Percentiles rank a stretch among this genome's conserved stretches.
Conservation (phyloP, 2,329 filamentous ascomycete species). For the Parasarocladium wereldwijsianum region DNA sequence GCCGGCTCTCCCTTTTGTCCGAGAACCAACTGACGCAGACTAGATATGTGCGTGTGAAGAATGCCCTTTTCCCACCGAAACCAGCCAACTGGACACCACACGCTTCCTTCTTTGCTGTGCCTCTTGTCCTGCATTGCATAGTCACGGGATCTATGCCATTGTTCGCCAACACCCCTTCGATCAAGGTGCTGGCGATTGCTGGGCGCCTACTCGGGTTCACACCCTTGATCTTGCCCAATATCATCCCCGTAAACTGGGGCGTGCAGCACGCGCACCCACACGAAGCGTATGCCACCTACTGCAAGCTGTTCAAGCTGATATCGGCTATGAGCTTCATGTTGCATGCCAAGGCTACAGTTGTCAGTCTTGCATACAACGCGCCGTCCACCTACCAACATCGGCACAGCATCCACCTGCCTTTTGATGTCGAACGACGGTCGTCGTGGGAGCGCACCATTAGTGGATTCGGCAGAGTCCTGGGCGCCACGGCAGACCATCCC, state of each 20-base stretch:
- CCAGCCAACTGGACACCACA: constrained; percentile 28
- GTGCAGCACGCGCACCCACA: constrained; percentile 24
- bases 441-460: constrained; percentile 29
- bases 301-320: constrained; percentile 30
- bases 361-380: constrained; percentile 29
- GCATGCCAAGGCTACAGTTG: constrained; percentile 27
- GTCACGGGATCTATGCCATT: constrained; percentile 23
- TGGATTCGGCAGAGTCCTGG: constrained; percentile 29
- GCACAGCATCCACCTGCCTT: constrained; percentile 29
- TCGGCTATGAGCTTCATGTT: constrained; percentile 27
- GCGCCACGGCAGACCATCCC: constrained; percentile 39
- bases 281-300: constrained; percentile 24
- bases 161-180: constrained; percentile 23
- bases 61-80: constrained; percentile 22
- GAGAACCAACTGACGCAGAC: constrained; percentile 4
- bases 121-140: constrained; percentile 19
- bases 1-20: constrained; percentile 2
- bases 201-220: constrained; percentile 25
- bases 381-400: constrained; percentile 32
- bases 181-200: constrained; percentile 18
- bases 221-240: constrained; percentile 28
- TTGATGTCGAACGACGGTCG: constrained; percentile 28
- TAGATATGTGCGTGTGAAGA: constrained; percentile 13
- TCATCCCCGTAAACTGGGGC: constrained; percentile 35
- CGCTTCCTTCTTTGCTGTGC: constrained; percentile 17